Evolutionary conservation across 164 flowering plant species (phyloP).

Genomic region (Tinospora cordifolia): DNA sequence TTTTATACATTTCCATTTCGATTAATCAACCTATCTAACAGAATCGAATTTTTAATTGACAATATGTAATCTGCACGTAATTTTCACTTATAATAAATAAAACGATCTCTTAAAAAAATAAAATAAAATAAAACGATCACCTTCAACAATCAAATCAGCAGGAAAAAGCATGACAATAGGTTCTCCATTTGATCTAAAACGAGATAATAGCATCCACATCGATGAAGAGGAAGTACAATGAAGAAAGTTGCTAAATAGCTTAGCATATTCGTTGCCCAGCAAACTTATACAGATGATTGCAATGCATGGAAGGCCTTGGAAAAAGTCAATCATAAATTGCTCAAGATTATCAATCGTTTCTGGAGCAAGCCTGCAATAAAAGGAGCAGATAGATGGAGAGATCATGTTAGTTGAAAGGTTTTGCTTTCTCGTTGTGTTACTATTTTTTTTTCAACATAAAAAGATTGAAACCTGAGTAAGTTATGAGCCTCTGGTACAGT

Average conservation of each 20-base stretch:
- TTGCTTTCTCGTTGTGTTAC: background rate
- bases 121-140: too few relatives aligned
- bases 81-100: background rate
- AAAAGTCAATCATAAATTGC: slow-evolving; percentile 47
- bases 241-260: slow-evolving; percentile 43
- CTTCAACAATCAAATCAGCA: slow-evolving; percentile 44
- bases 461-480: slow-evolving; percentile 34
- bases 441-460: background rate
- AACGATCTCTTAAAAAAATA: too few relatives aligned
- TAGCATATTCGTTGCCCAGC: slow-evolving; percentile 41
- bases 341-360: slow-evolving; percentile 48
- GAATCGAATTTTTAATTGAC: background rate
- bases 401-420: slow-evolving; percentile 9
- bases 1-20: background rate
- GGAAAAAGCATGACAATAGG: slow-evolving; percentile 72
- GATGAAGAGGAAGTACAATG: slow-evolving; percentile 30
- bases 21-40: background rate
- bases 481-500: slow-evolving; percentile 19
- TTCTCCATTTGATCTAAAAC: slow-evolving; percentile 42
- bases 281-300: slow-evolving; percentile 66
- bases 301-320: slow-evolving; percentile 47
- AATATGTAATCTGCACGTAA: background rate
- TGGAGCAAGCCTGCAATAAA: slow-evolving; percentile 53
- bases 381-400: background rate
- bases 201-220: slow-evolving; percentile 78